Conservation (phyloP, 2,329 filamentous ascomycete species). For the Aureobasidium mangrovei region DNA sequence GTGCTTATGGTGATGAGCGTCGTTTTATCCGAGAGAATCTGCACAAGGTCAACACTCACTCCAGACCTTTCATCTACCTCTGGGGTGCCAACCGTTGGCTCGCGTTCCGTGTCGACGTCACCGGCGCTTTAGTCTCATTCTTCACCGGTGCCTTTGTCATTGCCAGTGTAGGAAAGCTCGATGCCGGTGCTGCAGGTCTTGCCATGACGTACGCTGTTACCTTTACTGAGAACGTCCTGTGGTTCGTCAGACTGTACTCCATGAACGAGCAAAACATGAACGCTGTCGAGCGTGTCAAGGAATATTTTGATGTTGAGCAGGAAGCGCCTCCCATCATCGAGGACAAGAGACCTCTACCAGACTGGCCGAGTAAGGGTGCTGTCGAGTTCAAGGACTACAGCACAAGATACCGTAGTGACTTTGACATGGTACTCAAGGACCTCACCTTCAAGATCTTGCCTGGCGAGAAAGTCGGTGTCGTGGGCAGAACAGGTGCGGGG, state of each 20-base stretch:
- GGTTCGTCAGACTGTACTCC: conserved; percentile 89
- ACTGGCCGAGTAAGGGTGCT: conserved; percentile 78
- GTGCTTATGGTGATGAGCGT: conserved; percentile 88
- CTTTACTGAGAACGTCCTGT: conserved; percentile 93
- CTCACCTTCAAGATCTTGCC: conserved; percentile 80
- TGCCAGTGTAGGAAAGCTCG: conserved; percentile 68
- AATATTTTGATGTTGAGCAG: conserved; percentile 93
- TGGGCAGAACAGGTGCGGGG: conserved; percentile 88
- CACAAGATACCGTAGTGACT: conserved; percentile 77
- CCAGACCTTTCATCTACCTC: conserved; percentile 87
- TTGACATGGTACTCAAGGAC: conserved; percentile 76
- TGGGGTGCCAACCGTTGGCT: conserved; percentile 98
- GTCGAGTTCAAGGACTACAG: conserved; percentile 86
- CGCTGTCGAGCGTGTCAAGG: conserved; percentile 92
- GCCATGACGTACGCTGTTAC: conserved; percentile 93
- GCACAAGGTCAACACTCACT: conserved; percentile 76
- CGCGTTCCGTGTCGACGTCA: conserved; percentile 79
- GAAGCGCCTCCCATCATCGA: conserved; percentile 73
- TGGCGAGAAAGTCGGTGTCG: conserved; percentile 89
- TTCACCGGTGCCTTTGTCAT: conserved; percentile 90
- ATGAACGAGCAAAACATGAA: conserved; percentile 99
- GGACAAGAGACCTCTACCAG: conserved; percentile 63
- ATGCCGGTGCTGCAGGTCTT: conserved; percentile 85
- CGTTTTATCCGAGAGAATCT: conserved; percentile 92
- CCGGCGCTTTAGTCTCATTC: conserved; percentile 87